Percentiles rank a stretch among this genome's conserved stretches.
Evolutionary conservation across 2,329 filamentous ascomycete species (phyloP).

Genomic region (Pestalotiopsis sp.): DNA sequence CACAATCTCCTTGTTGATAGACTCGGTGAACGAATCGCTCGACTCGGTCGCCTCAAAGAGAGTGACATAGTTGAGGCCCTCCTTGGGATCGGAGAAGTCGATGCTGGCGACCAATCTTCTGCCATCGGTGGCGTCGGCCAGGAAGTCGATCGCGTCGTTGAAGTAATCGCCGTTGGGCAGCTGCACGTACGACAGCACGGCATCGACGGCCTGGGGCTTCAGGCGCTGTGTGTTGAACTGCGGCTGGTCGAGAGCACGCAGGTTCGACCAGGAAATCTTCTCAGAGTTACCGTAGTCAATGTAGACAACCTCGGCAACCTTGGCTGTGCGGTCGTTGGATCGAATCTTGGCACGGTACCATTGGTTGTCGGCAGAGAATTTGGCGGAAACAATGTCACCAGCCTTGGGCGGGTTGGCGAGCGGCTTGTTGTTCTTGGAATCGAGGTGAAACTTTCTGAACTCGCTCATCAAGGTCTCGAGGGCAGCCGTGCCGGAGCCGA

Average conservation of each 20-base stretch:
- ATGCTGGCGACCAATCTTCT: conserved; percentile 87
- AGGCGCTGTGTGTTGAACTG: conserved; percentile 83
- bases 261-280: conserved; percentile 78
- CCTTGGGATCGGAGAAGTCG: conserved; percentile 77
- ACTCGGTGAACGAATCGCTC: conserved; percentile 64
- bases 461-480: conserved; percentile 87
- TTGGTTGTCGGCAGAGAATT: conserved; percentile 84
- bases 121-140: conserved; percentile 73
- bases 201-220: conserved; percentile 84
- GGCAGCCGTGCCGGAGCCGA: conserved; percentile 82
- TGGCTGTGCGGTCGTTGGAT: conserved; percentile 87
- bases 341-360: conserved; percentile 95
- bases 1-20: conserved; percentile 87
- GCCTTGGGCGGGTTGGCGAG: conserved; percentile 80
- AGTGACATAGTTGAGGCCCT: conserved; percentile 83
- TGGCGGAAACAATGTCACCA: conserved; percentile 87
- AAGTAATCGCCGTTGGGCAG: conserved; percentile 88
- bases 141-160: conserved; percentile 73
- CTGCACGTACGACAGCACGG: conserved; percentile 84
- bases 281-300: conserved; percentile 97
- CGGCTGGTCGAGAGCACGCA: conserved; percentile 77
- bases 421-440: conserved; percentile 75
- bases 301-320: conserved; percentile 89
- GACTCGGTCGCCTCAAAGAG: conserved; percentile 76
- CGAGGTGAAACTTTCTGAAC: conserved; percentile 89